Conservation (phyloP, 163 green algal species). For the Trebouxia gelatinosa region DNA sequence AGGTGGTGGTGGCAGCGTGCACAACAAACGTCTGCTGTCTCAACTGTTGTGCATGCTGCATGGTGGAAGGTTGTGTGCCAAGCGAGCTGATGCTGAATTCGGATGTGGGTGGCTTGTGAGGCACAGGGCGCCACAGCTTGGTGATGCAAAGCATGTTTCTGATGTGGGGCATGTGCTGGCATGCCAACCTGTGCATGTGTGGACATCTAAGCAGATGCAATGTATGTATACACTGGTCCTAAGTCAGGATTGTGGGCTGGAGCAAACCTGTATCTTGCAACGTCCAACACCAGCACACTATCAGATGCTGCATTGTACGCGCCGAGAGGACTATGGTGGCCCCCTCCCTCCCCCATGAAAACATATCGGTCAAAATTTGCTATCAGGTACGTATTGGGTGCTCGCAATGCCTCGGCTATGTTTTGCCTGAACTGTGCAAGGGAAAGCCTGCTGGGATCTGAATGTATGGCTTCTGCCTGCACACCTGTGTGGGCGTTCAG, state of each 20-base stretch:
- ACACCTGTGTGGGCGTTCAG: conserved; percentile 2
- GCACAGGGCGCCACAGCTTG: too few species aligned
- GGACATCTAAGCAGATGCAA: too few species aligned
- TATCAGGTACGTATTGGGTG: neutral
- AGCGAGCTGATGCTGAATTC: too few species aligned
- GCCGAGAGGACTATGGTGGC: conserved; percentile 18
- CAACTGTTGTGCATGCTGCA: too few species aligned
- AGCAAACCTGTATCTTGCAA: conserved; percentile 4
- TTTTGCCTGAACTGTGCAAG: conserved; percentile 7
- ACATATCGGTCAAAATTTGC: conserved; percentile 23
- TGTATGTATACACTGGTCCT: too few species aligned
- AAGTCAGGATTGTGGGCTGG: neutral
- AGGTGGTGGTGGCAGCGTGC: too few species aligned
- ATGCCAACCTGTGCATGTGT: too few species aligned
- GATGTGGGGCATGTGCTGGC: too few species aligned
- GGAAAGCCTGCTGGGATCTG: neutral
- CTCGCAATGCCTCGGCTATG: neutral
- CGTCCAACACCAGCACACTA: conserved; percentile 9
- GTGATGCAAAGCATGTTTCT: too few species aligned
- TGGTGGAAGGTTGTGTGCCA: too few species aligned
- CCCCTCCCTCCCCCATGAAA: conserved; percentile 17
- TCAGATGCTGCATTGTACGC: conserved; percentile 19
- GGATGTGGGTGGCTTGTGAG: too few species aligned
- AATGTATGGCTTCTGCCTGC: neutral
- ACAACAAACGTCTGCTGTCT: too few species aligned